Percentiles rank a stretch among this genome's conserved stretches.
Evolutionary conservation across 371 early-diverging fungal species (phyloP).

Genomic region (Nematocida minor): DNA sequence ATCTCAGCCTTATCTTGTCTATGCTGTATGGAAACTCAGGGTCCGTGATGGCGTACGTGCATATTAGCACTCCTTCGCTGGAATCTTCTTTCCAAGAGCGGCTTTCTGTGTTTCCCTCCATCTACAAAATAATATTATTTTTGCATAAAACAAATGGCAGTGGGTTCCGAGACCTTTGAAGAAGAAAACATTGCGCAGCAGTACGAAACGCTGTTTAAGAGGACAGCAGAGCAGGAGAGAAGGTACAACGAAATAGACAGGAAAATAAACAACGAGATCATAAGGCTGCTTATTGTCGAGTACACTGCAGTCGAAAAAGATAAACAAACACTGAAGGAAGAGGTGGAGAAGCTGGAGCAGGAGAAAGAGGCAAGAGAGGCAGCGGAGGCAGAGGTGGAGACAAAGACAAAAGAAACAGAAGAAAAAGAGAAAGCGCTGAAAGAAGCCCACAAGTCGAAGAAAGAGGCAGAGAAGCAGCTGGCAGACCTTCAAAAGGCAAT

Average conservation of each 20-base stretch:
- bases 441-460: neutral
- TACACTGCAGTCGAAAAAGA: neutral
- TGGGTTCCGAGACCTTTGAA: neutral
- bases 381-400: neutral
- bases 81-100: neutral
- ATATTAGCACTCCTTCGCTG: neutral
- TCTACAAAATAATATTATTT: constrained; percentile 42
- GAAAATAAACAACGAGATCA: constrained; percentile 39
- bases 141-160: constrained; percentile 35
- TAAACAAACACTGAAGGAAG: neutral
- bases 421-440: constrained; percentile 36
- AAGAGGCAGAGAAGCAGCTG: constrained; percentile 25
- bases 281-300: constrained; percentile 12
- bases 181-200: neutral
- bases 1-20: constrained; percentile 38
- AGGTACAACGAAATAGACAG: constrained; percentile 42
- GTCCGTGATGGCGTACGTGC: constrained; percentile 44
- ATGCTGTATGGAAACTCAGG: constrained; percentile 57
- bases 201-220: constrained; percentile 16
- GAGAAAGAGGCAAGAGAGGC: neutral
- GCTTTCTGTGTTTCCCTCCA: neutral
- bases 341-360: neutral
- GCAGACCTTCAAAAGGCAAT: neutral
- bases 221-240: constrained; percentile 21
- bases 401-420: neutral